Conservation (phyloP, 441 rosid genomes). For the Pelargonium cotyledonis region DNA sequence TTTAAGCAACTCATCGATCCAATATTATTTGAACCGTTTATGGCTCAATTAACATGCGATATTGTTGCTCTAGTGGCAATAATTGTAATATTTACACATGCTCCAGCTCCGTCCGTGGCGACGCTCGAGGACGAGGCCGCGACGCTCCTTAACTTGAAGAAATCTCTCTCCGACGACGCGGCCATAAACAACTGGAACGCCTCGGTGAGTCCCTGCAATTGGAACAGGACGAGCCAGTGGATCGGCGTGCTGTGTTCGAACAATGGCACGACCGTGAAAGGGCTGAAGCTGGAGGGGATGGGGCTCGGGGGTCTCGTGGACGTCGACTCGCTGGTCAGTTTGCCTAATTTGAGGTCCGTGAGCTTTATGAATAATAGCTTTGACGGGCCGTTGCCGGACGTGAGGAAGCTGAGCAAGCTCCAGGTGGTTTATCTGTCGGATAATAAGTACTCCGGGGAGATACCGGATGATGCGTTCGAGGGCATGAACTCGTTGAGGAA, state of each 20-base stretch:
- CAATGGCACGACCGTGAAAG: slow-evolving; percentile 26
- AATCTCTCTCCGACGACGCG: slow-evolving; percentile 28
- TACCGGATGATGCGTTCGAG: slow-evolving; percentile 34
- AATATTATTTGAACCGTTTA: too few species aligned
- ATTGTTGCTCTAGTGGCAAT: too few species aligned
- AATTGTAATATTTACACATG: too few species aligned
- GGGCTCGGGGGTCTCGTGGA: slow-evolving; percentile 48
- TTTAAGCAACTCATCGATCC: too few species aligned
- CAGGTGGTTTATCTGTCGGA: slow-evolving; percentile 43
- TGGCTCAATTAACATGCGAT: too few species aligned
- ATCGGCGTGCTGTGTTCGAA: slow-evolving; percentile 43
- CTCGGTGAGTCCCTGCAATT: slow-evolving; percentile 30
- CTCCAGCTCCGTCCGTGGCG: too few species aligned
- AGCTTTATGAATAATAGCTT: slow-evolving; percentile 58
- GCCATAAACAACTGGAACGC: slow-evolving; percentile 36
- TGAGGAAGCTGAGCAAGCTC: slow-evolving; percentile 35
- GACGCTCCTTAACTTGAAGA: slow-evolving; percentile 43
- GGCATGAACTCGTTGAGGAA: slow-evolving; percentile 44
- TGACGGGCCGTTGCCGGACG: slow-evolving; percentile 45
- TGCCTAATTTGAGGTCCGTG: slow-evolving; percentile 39
- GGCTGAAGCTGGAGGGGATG: slow-evolving; percentile 47
- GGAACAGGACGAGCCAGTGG: slow-evolving; percentile 34
- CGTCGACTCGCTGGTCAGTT: slow-evolving; percentile 26
- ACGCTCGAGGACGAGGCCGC: not conserved
- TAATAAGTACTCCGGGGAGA: slow-evolving; percentile 47